Conservation (phyloP, 768 basidiomycete species). For the Thelephora ganbajun region DNA sequence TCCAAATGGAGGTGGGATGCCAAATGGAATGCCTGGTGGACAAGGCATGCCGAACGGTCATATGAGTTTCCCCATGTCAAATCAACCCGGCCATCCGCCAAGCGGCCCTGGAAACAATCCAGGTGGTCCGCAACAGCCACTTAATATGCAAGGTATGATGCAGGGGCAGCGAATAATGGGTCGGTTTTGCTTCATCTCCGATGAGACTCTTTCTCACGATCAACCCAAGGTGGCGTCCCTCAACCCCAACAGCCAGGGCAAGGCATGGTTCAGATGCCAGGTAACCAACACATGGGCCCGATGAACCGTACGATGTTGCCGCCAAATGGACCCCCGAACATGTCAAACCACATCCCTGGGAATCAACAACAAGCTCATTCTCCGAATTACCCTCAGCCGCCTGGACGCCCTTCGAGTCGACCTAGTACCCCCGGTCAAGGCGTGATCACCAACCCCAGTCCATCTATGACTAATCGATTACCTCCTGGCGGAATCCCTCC, state of each 20-base stretch:
- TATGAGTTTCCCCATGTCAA: background rate
- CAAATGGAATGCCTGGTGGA: conserved; percentile 17
- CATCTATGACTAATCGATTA: conserved; percentile 37
- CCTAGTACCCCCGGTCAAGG: conserved; percentile 36
- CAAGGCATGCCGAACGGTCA: conserved; percentile 22
- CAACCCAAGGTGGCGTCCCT: conserved; percentile 24
- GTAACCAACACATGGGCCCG: conserved; percentile 35
- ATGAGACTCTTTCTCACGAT: conserved; percentile 50
- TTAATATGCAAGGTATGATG: conserved; percentile 20
- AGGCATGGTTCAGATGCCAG: conserved; percentile 36
- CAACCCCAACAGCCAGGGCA: conserved; percentile 16
- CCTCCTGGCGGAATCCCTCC: conserved; percentile 18
- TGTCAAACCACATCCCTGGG: conserved; percentile 21
- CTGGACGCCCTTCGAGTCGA: conserved; percentile 46
- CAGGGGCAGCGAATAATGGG: conserved; percentile 20
- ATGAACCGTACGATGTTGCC: conserved; percentile 33
- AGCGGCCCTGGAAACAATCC: background rate
- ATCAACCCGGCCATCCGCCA: background rate
- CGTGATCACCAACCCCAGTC: conserved; percentile 39
- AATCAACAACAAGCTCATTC: conserved; percentile 25
- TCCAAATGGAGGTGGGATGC: conserved; percentile 10
- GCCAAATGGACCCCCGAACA: conserved; percentile 25
- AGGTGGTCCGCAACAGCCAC: conserved; percentile 11
- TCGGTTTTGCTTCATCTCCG: conserved; percentile 21
- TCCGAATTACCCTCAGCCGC: conserved; percentile 24